Base-by-base conservation (phyloP, 345 rosid species). In the Salix dunnii region DNA sequence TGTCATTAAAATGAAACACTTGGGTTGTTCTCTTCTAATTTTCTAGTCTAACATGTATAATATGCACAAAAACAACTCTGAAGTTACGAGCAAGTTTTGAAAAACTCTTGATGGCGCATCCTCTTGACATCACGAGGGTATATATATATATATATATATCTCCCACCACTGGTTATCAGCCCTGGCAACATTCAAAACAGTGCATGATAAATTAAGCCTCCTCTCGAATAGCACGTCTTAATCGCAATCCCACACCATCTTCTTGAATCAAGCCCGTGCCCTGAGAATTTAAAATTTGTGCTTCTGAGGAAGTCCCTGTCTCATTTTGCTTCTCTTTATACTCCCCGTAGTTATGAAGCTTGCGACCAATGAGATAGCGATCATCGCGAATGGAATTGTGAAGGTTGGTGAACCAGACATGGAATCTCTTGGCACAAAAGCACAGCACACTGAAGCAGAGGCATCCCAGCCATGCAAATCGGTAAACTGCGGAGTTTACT, bases 371-470 rank as follows among this genome's bases (percentile, higher is more conserved):
- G 72, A 96, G 96, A 78, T 96, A 96, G 35, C 97, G 92, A 77
- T 96, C 99, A 76, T 96, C 98, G 2, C 97, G 92, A 67, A 96
- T 94, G 40, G 97, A 90, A 85, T 96, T 96, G 91, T 96, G 99
- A 70, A 96, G 99, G 89, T 96, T 96, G 46, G 97, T 91, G 89
- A 94, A 94, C 97, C 97, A 94, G 76, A 90, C 91, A 67, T 90
- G 98, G 80, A 91, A 92, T 80, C 97, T 89, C 79, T 89, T 96
- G 10, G 92, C 94, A 5, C 98, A 94, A 71, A 92, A 92, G 87
- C 90, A 92, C 43, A 92, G 30, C 18, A 87, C 53, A 71, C 97
- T 92, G 78, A 94, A 86, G 71, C 84, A 79, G 30, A 96, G 98
- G 85, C 97, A 96, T 49, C 99, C 97, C 75, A 96, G 76, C 99